Percentiles rank a stretch among this genome's conserved stretches.
Conservation (phyloP, 768 basidiomycete species). For the Lentinula sp. region DNA sequence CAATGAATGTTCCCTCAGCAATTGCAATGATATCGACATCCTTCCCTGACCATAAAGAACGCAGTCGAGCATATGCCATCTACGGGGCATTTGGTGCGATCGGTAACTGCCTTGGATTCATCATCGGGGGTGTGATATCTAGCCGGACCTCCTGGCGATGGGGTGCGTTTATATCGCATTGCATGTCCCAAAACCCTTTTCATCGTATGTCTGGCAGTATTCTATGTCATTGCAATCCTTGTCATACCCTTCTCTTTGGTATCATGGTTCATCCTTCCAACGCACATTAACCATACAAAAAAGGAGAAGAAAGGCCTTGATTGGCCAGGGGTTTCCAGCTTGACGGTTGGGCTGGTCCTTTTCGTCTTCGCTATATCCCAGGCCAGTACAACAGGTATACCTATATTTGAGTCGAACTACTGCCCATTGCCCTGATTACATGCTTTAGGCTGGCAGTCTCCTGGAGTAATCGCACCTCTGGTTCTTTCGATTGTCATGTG, state of each 20-base stretch:
- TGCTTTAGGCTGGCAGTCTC: conserved; percentile 35
- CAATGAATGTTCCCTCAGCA: conserved; percentile 8
- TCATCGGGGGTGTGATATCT: conserved; percentile 35
- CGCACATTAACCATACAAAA: neutral
- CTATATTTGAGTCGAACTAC: neutral
- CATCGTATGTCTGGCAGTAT: conserved; percentile 16
- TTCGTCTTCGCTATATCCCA: conserved; percentile 32
- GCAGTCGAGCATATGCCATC: conserved; percentile 35
- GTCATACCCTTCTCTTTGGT: conserved; percentile 11
- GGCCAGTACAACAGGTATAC: neutral
- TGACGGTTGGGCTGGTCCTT: conserved; percentile 18
- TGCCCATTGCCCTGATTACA: neutral
- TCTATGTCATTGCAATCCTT: conserved; percentile 37
- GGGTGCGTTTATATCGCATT: conserved; percentile 14
- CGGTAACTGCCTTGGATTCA: conserved; percentile 34
- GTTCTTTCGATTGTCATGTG: conserved; percentile 32
- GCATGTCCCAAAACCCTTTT: neutral
- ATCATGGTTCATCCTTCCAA: conserved; percentile 11
- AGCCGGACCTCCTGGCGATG: conserved; percentile 32
- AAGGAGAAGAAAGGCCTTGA: conserved; percentile 9
- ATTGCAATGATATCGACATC: conserved; percentile 2
- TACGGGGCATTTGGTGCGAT: conserved; percentile 39
- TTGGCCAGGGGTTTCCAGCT: conserved; percentile 9
- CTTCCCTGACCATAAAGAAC: conserved; percentile 21
- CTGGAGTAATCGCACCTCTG: conserved; percentile 35